Base-by-base conservation (phyloP, 805 yeast genomes). In the Candida insectorum region DNA sequence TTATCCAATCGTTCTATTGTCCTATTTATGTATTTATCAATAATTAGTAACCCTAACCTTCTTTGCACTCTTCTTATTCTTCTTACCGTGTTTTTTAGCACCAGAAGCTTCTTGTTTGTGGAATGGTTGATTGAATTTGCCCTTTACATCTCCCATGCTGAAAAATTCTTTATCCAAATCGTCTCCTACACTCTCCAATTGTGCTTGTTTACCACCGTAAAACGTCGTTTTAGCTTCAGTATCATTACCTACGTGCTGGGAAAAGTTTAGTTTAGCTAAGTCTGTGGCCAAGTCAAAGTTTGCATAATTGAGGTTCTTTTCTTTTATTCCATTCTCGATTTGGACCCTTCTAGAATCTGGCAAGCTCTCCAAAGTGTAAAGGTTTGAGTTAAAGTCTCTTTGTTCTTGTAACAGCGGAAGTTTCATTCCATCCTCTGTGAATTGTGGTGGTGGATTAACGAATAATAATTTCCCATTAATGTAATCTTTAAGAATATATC, bases 401-500 rank as follows among this genome's bases (percentile, higher is more conserved):
- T 56, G 47, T 36, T 62, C 67, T 19, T 55, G 52, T 23, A 64
- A 34, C 29, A 71, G 70, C 18, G 68, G 60, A 39, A 74, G 62
- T 39, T 78, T 82, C 49, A 77, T 80, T 10, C 77, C 81, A 32
- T 76, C 81, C 4, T 65, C 78, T 14, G 71, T 55, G 28, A 65
- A 65, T 27, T 34, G 47, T 34, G 97, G 97, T 24, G 98, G 98
- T 11, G 97, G 96, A 43, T 79, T 81, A 26, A 85, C 81, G 54
- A 73, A 89, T 30, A 87, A 65, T 37, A 93, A 66, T 57, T 87
- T 89, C 44, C 97, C 98, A 57, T 77, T 85, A 17, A 94, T 97
- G 49, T 88, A 93, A 59, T 93, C 99, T 60, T 93, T 93, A 55
- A 93, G 71, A 34, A 93, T 77, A 47, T 85, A 84, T 57, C 99